Evolutionary conservation across 2,329 filamentous ascomycete genomes (phyloP), one percentile per base, ranked within the genome.

Genomic region (Tolypocladium tropicale): DNA sequence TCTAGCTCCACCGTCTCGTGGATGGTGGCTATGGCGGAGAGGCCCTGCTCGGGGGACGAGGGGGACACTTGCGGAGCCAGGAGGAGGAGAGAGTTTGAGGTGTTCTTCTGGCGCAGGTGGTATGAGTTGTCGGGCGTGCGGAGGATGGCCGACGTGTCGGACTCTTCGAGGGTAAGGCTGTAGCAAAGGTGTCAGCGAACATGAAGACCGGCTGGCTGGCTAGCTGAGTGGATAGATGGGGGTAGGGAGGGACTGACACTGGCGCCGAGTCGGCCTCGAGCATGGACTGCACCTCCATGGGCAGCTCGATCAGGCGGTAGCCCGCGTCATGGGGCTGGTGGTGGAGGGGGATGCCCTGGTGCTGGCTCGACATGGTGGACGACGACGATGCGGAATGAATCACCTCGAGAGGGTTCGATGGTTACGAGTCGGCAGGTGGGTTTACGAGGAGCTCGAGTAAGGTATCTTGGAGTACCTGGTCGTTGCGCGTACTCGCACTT

Each of bases 1-100:
- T 84, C 72, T 16, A 86, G 72, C 68, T 86, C 83, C 11, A 86
- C 76, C 0, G 81, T 85, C 63, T 86, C 83, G 59, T 82, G 81
- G 30, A 85, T 70, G 1, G 79, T 84, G 10, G 80, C 74, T 23
- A 86, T 72, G 11, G 76, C 72, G 43, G 71, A 72, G 2, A 86
- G 61, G 12, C 73, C 72, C 2, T 68, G 60, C 33, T 69, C 65
- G 9, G 69, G 59, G 18, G 57, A 55, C 30, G 56, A 58, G 2
- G 52, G 53, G 5, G 62, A 50, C 14, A 57, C 21, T 51, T 57
- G 41, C 6, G 75, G 70, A 30, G 71, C 66, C 34, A 86, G 71
- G 3, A 86, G 67, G 62, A 85, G 79, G 51, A 86, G 74, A n/a
- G 80, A 78, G 64, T 86, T 86, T 50, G 83, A 86, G 0, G 83